Evolutionary conservation across 768 basidiomycete species (phyloP).

Genomic region (Boletus edulis): DNA sequence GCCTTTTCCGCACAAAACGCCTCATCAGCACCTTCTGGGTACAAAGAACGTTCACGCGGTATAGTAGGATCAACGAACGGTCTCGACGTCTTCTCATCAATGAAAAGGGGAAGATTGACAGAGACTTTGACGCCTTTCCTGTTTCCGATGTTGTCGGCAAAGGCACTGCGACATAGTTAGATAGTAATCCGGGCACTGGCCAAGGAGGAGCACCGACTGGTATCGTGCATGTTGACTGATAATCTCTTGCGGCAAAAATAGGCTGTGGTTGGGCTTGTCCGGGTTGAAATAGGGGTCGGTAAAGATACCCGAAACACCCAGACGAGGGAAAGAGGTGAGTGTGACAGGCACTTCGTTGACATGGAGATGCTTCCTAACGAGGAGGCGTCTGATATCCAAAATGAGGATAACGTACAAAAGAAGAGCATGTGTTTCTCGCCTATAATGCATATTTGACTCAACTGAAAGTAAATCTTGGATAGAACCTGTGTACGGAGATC

Average conservation of each 20-base stretch:
- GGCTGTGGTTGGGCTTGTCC: conserved; percentile 76
- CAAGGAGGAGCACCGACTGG: conserved; percentile 62
- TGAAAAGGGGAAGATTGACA: conserved; percentile 91
- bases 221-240: conserved; percentile 97
- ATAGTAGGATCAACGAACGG: conserved; percentile 94
- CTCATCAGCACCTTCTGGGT: conserved; percentile 52
- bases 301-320: conserved; percentile 87
- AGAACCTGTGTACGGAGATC: no score
- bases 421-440: conserved; percentile 41
- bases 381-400: conserved; percentile 56
- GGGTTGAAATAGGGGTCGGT: conserved; percentile 88
- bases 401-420: conserved; percentile 1
- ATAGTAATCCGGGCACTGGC: conserved; percentile 1
- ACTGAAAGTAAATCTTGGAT: conserved; percentile 65
- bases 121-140: conserved; percentile 90
- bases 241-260: conserved; percentile 93
- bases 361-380: conserved; percentile 74
- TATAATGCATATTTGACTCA: conserved; percentile 91
- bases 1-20: conserved; percentile 4
- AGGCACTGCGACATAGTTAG: conserved; percentile 55
- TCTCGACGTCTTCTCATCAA: conserved; percentile 80
- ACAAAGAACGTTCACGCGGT: conserved; percentile 77
- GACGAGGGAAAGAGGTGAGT: conserved; percentile 88
- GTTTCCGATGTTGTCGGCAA: conserved; percentile 90
- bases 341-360: conserved; percentile 88